Evolutionary conservation across 805 yeast genomes (phyloP).

Genomic region (Myxozyma geophila): DNA sequence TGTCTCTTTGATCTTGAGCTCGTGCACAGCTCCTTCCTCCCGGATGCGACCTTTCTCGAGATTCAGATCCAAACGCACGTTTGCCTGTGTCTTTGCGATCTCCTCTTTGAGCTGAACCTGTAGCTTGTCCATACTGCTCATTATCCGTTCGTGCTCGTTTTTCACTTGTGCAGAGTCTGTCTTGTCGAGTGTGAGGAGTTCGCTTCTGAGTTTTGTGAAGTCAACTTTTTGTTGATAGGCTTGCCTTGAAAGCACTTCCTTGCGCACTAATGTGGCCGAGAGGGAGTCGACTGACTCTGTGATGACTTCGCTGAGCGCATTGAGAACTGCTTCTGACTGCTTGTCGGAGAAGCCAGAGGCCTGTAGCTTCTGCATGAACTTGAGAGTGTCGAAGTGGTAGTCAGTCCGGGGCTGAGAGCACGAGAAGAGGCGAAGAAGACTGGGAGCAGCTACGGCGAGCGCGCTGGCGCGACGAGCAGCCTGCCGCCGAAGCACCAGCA

Average conservation of each 20-base stretch:
- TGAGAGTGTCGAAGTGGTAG: constrained; percentile 72
- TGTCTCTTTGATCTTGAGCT: constrained; percentile 90
- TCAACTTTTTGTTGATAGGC: constrained; percentile 97
- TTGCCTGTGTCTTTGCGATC: constrained; percentile 85
- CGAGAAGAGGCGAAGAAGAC: neutral
- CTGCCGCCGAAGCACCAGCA: neutral
- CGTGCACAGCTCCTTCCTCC: constrained; percentile 92
- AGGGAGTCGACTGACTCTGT: constrained; percentile 79
- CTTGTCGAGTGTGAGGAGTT: constrained; percentile 83
- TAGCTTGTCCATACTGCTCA: constrained; percentile 82
- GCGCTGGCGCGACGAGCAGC: neutral
- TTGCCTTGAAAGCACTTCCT: constrained; percentile 78
- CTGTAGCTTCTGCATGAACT: constrained; percentile 68
- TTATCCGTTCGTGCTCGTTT: constrained; percentile 83
- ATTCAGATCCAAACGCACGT: constrained; percentile 86
- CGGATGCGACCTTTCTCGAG: constrained; percentile 94
- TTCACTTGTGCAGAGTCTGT: constrained; percentile 80
- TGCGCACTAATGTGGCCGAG: constrained; percentile 77
- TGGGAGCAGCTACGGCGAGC: neutral
- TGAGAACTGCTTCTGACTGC: constrained; percentile 82
- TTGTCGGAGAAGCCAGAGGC: constrained; percentile 70
- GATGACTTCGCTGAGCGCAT: constrained; percentile 71
- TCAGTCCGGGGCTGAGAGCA: constrained; percentile 3
- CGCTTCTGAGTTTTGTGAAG: constrained; percentile 92
- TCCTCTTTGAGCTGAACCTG: constrained; percentile 87